Evolutionary conservation across 2,329 filamentous ascomycete species (phyloP).

Genomic region (Peltaster fructicola): DNA sequence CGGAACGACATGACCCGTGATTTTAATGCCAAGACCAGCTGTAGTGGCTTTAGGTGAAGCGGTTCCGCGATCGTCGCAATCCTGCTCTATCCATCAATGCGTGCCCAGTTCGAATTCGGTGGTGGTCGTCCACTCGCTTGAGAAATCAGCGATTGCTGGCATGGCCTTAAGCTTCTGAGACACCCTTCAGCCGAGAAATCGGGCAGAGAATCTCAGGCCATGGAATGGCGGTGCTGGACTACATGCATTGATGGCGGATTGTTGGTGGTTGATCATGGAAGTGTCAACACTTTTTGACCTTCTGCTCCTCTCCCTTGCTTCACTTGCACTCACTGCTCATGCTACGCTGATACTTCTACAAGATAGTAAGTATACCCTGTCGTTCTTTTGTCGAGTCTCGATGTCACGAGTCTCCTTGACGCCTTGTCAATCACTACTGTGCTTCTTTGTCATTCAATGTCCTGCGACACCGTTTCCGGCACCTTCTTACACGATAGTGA

Average conservation of each 20-base stretch:
- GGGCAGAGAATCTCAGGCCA: constrained; percentile 38
- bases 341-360: too few species aligned
- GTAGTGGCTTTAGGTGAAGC: constrained; percentile 18
- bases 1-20: too few species aligned
- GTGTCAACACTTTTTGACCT: constrained; percentile 21
- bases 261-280: constrained; percentile 13
- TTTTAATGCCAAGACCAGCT: too few species aligned
- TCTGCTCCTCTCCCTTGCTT: too few species aligned
- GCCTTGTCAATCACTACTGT: too few species aligned
- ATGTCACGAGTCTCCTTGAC: too few species aligned
- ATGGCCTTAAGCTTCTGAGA: constrained; percentile 35
- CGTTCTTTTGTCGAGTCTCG: too few species aligned
- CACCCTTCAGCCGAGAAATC: constrained; percentile 41
- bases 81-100: constrained; percentile 12
- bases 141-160: constrained; percentile 37
- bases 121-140: constrained; percentile 36
- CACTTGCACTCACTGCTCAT: too few species aligned
- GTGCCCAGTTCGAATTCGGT: constrained; percentile 39
- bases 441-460: too few species aligned
- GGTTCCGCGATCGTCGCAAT: constrained; percentile 7
- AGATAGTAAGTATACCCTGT: too few species aligned
- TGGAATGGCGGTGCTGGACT: constrained; percentile 36
- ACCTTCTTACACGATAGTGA: too few species aligned
- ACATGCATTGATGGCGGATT: constrained; percentile 25
- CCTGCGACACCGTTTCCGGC: too few species aligned